Evolutionary conservation across 2,329 filamentous ascomycete species (phyloP).

Genomic region (Fusarium sp.): DNA sequence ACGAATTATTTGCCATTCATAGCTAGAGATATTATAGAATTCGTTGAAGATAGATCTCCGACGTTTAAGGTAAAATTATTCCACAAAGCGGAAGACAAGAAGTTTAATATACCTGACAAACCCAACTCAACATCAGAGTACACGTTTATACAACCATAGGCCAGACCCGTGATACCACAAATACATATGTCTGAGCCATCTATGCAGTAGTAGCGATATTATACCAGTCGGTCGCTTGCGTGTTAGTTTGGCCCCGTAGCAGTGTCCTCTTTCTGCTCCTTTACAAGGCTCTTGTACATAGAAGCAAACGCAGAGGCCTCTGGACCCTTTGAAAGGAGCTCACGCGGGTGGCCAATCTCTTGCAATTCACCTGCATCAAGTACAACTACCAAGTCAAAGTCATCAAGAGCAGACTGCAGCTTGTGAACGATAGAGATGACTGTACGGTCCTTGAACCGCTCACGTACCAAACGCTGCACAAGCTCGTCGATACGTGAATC

Average conservation of each 20-base stretch:
- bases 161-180: no score
- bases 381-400: constrained; percentile 40
- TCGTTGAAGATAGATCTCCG: accelerated
- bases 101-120: no score
- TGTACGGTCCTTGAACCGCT: constrained; percentile 42
- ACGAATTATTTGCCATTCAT: no score
- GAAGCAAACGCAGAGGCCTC: constrained; percentile 27
- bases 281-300: constrained; percentile 15
- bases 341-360: constrained; percentile 39
- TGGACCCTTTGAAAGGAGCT: constrained; percentile 26
- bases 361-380: constrained; percentile 39
- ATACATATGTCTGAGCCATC: no score
- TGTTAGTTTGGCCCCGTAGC: background rate
- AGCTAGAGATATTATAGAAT: no score
- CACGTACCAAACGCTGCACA: constrained; percentile 27
- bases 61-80: background rate
- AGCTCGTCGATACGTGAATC: constrained; percentile 37
- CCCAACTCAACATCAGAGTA: background rate
- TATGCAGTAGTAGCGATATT: no score
- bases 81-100: no score
- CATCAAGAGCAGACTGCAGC: constrained; percentile 37
- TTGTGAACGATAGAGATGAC: constrained; percentile 48
- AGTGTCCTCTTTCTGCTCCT: background rate
- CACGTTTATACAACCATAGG: background rate
- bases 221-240: no score